Evolutionary conservation across 139 green algal species (phyloP).

Genomic region (Coccomyxa sp.): DNA sequence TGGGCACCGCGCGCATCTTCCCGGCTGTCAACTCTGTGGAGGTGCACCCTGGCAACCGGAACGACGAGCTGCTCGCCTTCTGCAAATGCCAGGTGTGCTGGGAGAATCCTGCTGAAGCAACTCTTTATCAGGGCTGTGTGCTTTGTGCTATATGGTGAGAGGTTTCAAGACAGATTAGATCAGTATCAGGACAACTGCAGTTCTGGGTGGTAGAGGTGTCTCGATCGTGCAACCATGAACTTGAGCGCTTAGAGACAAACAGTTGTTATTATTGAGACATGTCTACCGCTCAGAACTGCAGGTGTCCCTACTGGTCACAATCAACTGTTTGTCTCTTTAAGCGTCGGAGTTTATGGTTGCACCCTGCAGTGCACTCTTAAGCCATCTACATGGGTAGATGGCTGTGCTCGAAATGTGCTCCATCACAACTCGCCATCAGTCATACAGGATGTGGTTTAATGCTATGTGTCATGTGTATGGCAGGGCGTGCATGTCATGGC

Average conservation of each 20-base stretch:
- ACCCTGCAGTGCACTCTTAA: background rate
- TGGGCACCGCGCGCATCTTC: conserved; percentile 33
- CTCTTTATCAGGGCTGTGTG: no score
- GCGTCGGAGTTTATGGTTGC: no score
- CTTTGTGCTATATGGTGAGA: no score
- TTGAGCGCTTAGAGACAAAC: no score
- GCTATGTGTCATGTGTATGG: background rate
- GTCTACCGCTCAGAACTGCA: no score
- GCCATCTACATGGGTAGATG: background rate
- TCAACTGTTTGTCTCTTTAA: no score
- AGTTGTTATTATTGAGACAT: no score
- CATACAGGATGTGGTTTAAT: background rate
- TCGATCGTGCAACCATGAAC: no score
- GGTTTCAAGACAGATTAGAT: no score
- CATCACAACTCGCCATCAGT: background rate
- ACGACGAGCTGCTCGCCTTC: conserved; percentile 57
- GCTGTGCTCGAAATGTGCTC: background rate
- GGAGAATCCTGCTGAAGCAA: background rate
- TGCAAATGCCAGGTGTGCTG: conserved; percentile 33
- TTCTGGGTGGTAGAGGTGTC: no score
- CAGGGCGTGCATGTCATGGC: conserved; percentile 68
- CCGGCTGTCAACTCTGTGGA: conserved; percentile 66
- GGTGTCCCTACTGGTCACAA: no score
- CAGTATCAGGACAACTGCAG: no score
- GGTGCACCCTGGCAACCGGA: conserved; percentile 71